A percentile compares a stretch with the other conserved stretches of the same genome.
phyloP scores from a whole-genome alignment of 768 basidiomycete species.

The Daedaleopsis nitida region DNA sequence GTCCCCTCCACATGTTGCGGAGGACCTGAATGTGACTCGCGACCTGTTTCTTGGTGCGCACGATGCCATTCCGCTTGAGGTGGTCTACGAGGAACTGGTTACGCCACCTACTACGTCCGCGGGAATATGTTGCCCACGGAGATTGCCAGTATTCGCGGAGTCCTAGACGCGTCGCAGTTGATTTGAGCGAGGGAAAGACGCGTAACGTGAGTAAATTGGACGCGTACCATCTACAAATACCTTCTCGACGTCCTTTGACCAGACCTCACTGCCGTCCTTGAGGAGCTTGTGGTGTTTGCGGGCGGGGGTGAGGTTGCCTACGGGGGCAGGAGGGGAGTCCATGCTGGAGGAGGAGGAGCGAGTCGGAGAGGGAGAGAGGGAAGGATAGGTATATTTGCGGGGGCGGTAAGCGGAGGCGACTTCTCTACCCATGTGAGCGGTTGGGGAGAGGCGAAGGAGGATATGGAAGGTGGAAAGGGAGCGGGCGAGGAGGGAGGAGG shows the following conservation, averaged over 20 bases:
- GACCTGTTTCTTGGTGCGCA: constrained; percentile 83
- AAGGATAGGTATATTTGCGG: constrained; percentile 29
- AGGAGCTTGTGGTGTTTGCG: constrained; percentile 84
- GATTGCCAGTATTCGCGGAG: constrained; percentile 80
- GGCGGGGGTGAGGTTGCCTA: constrained; percentile 63
- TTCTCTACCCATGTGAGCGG: constrained; percentile 26
- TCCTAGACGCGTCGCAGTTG: constrained; percentile 41
- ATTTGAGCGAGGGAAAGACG: constrained; percentile 9
- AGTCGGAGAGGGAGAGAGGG: constrained; percentile 33
- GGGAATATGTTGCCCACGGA: constrained; percentile 78
- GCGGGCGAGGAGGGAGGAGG: constrained; percentile 14
- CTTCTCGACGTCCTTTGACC: constrained; percentile 79
- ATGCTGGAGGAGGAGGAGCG: constrained; percentile 21
- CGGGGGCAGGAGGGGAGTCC: constrained; percentile 29
- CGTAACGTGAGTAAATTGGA: constrained; percentile 1
- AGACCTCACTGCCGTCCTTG: constrained; percentile 82
- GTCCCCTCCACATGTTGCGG: constrained; percentile 87
- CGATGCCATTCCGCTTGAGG: constrained; percentile 67
- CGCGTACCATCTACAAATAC: constrained; percentile 72
- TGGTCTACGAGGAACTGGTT: constrained; percentile 87
- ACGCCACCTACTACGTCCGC: constrained; percentile 78
- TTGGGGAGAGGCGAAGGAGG: constrained; percentile 21
- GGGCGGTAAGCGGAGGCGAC: constrained; percentile 31
- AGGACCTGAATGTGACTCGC: constrained; percentile 88
- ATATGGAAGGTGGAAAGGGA: constrained; percentile 33